Evolutionary conservation across 1,139 yeast species (phyloP), one percentile per base, ranked within the genome.

Genomic region (Diutina mesorugosa): DNA sequence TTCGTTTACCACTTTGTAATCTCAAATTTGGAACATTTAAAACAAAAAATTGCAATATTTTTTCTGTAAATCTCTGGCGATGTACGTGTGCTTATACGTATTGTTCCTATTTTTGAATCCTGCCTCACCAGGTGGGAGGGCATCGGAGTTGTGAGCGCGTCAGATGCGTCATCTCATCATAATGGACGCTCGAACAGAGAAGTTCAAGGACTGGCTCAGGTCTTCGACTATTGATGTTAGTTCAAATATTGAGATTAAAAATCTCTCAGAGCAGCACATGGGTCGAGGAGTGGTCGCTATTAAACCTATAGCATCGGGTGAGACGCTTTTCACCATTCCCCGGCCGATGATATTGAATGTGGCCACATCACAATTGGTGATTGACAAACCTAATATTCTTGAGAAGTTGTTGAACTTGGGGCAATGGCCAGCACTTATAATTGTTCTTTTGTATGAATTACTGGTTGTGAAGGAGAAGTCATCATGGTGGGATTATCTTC

Each of bases 271-370:
- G 1, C 62, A 66, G 12, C 71, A 77, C 54, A 90, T 88, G 67
- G 98, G 98, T 16, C 77, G 97, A 47, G 96, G 95, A 7, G 68
- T 93, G 12, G 67, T 85, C 9, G 95, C 97, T 0, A 59, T 64
- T 0, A 79, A 79, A 45, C 84, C 83, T 61, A 86, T 91, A 32
- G 63, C 64, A 3, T 66, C 71, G 45, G 85, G 77, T 58, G 95
- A 88, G 60, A 72, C 72, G 0, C 69, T 93, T 18, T 89, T 90
- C 67, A 76, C 79, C 47, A 77, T 93, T 28, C 95, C 97, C 0
- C 71, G 90, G 58, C 64, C 68, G 0, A 68, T 77, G 0, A 69
- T 87, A 8, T 63, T 93, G 54, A 82, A 86, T 62, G 74, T 83
- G 12, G 79, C 77, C 14, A 85, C 84, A 18, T 79, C 87, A 47